Evolutionary conservation across 2,329 filamentous ascomycete genomes (phyloP).

Genomic region (Fragosphaeria purpurea): DNA sequence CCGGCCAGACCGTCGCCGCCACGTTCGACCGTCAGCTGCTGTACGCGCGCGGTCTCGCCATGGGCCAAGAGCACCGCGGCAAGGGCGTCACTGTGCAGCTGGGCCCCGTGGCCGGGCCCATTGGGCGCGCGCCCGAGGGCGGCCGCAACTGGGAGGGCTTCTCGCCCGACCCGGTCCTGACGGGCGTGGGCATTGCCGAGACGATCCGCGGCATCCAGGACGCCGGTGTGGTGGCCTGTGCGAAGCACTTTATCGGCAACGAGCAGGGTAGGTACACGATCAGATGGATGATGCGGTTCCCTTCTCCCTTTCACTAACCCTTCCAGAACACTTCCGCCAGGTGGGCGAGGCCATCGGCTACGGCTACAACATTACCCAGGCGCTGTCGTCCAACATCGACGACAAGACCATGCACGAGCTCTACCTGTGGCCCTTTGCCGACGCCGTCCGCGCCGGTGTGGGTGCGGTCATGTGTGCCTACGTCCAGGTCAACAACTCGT

Average conservation of each 20-base stretch:
- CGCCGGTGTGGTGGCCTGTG: slow-evolving; percentile 67
- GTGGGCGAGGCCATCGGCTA: slow-evolving; percentile 42
- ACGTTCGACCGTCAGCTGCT: slow-evolving; percentile 69
- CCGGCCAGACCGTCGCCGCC: slow-evolving; percentile 70
- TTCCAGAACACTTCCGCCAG: slow-evolving; percentile 60
- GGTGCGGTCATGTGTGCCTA: slow-evolving; percentile 42
- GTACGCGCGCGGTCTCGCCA: slow-evolving; percentile 58
- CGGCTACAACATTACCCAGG: slow-evolving; percentile 53
- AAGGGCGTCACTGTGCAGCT: slow-evolving; percentile 69
- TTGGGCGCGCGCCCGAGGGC: slow-evolving; percentile 57
- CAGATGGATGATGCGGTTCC: not conserved
- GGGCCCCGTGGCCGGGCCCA: slow-evolving; percentile 62
- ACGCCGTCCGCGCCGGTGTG: slow-evolving; percentile 47
- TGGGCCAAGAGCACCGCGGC: slow-evolving; percentile 59
- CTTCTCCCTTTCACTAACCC: slow-evolving; percentile 1
- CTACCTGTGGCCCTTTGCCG: slow-evolving; percentile 56
- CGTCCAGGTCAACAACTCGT: slow-evolving; percentile 57
- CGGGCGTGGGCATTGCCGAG: slow-evolving; percentile 60
- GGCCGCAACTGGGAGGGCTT: slow-evolving; percentile 65
- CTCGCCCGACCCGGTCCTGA: slow-evolving; percentile 65
- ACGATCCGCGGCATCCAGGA: slow-evolving; percentile 73
- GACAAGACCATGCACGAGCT: slow-evolving; percentile 53
- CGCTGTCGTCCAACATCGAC: slow-evolving; percentile 42
- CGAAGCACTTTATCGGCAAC: slow-evolving; percentile 62
- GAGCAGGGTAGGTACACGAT: slow-evolving; percentile 44